phyloP scores from a whole-genome alignment of 257 asterid species.

The Datura wrightii region DNA sequence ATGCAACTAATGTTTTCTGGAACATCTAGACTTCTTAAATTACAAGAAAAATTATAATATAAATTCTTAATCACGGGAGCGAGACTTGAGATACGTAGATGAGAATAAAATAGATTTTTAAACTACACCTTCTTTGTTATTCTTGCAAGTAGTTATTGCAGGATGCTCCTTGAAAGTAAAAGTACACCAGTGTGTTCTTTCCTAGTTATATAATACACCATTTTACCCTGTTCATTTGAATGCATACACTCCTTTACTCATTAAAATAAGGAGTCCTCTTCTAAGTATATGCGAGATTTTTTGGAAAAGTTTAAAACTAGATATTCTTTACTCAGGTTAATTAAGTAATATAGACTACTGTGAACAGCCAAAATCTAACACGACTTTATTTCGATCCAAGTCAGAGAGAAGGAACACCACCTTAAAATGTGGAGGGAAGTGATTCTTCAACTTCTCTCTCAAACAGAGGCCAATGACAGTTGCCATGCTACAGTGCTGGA shows the following conservation, averaged over 20 bases:
- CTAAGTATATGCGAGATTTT: not conserved
- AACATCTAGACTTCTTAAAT: not conserved
- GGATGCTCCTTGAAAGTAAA: slow-evolving; percentile 8
- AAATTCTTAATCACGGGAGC: not conserved
- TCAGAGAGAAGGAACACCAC: slow-evolving; percentile 39
- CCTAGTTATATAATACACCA: not conserved
- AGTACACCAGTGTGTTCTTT: not conserved
- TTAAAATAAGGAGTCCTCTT: not conserved
- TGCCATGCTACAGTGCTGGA: slow-evolving; percentile 96
- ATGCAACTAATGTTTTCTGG: not conserved
- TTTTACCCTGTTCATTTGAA: not conserved
- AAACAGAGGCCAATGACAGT: slow-evolving; percentile 87
- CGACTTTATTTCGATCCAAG: not conserved
- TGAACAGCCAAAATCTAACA: not conserved
- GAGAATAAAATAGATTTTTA: not conserved
- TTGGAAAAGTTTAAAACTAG: not conserved
- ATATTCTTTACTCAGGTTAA: not conserved
- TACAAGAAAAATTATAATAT: not conserved
- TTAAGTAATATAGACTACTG: not conserved
- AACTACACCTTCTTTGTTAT: not conserved
- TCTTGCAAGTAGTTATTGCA: slow-evolving; percentile 18
- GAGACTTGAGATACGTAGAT: not conserved
- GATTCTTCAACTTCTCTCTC: slow-evolving; percentile 76
- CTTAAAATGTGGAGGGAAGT: slow-evolving; percentile 89
- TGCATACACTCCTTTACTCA: not conserved